Evolutionary conservation across 2,329 filamentous ascomycete species (phyloP).

Genomic region (Penicillium capsulatum): DNA sequence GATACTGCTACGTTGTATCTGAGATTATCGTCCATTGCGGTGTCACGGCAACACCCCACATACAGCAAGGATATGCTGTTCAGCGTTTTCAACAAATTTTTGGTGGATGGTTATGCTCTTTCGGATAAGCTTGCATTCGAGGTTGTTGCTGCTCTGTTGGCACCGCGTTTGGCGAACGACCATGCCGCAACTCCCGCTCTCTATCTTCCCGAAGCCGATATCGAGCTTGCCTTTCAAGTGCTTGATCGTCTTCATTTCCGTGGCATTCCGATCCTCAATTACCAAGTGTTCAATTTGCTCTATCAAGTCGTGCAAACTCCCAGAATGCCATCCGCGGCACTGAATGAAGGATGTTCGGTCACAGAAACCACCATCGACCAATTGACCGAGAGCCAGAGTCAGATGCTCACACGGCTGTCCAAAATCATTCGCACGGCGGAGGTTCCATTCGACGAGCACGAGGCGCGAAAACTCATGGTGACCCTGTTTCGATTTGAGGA

Average conservation of each 20-base stretch:
- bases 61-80: constrained; percentile 37
- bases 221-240: constrained; percentile 39
- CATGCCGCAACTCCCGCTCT: constrained; percentile 6
- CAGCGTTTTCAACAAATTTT: constrained; percentile 33
- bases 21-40: constrained; percentile 37
- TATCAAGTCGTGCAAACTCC: constrained; percentile 38
- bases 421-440: constrained; percentile 29
- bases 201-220: constrained; percentile 23
- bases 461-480: constrained; percentile 31
- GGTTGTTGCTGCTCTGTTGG: constrained; percentile 38
- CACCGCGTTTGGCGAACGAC: constrained; percentile 14
- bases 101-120: constrained; percentile 33
- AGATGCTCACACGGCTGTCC: constrained; percentile 23
- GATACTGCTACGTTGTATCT: constrained; percentile 32
- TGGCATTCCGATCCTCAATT: constrained; percentile 40
- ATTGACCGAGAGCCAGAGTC: constrained; percentile 11
- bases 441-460: constrained; percentile 26
- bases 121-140: constrained; percentile 32
- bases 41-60: constrained; percentile 36
- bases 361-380: not conserved
- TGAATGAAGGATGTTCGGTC: not conserved
- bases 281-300: constrained; percentile 47
- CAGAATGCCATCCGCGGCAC: constrained; percentile 18
- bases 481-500: constrained; percentile 41
- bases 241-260: constrained; percentile 42